Evolutionary conservation across 495 filamentous ascomycete genomes (phyloP).

Genomic region (Thermothielavioides terrestris): DNA sequence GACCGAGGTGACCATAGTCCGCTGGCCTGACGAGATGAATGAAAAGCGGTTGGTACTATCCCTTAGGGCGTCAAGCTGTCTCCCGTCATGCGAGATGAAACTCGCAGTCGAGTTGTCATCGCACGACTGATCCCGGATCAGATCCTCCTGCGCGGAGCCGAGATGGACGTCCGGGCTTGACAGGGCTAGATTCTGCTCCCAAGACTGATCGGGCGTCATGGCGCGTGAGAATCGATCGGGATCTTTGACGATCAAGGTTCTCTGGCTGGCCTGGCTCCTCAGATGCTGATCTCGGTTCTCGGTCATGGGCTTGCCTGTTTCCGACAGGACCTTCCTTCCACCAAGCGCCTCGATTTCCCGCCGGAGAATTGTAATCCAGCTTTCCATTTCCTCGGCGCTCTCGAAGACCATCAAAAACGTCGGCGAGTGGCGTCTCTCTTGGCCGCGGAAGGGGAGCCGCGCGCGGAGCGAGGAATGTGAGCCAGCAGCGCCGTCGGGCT

Average conservation of each 20-base stretch:
- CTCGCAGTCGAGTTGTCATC: constrained; percentile 43
- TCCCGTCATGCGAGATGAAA: constrained; percentile 40
- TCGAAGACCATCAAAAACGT: constrained; percentile 74
- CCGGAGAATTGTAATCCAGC: constrained; percentile 63
- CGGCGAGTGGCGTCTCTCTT: constrained; percentile 52
- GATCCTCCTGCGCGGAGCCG: constrained; percentile 19
- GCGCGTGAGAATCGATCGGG: constrained; percentile 35
- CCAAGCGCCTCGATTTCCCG: constrained; percentile 61
- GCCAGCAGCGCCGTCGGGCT: constrained; percentile 50
- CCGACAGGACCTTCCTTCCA: constrained; percentile 55
- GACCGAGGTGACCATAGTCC: constrained; percentile 46
- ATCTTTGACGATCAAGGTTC: constrained; percentile 45
- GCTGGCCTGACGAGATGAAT: constrained; percentile 51
- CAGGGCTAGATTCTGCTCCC: constrained; percentile 16
- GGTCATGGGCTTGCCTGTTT: constrained; percentile 42
- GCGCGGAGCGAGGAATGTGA: constrained; percentile 58
- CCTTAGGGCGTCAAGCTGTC: constrained; percentile 41
- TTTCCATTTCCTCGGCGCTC: constrained; percentile 74
- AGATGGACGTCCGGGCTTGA: constrained; percentile 14
- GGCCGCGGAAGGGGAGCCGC: constrained; percentile 59
- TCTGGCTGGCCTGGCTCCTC: constrained; percentile 41
- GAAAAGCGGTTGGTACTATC: constrained; percentile 52
- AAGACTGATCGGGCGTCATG: constrained; percentile 27
- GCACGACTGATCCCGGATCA: constrained; percentile 20
- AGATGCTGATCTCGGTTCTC: constrained; percentile 30